Percentiles rank a stretch among this genome's conserved stretches.
Evolutionary conservation across 1,284 basidiomycete species (phyloP).

Genomic region (Laetiporus sulphureus): DNA sequence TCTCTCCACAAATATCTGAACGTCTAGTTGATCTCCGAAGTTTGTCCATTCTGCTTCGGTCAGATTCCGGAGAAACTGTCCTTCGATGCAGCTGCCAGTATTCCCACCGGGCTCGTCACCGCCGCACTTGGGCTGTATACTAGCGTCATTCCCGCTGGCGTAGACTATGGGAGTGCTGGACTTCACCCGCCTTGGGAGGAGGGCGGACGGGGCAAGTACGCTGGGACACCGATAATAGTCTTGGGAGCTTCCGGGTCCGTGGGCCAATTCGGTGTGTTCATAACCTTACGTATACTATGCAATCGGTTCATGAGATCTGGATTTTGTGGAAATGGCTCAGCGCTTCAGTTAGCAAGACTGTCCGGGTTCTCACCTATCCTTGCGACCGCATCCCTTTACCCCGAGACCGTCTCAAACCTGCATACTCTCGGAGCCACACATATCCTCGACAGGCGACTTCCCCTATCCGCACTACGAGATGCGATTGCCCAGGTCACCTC

Average conservation of each 20-base stretch:
- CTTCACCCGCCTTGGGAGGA: constrained; percentile 15
- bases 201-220: constrained; percentile 21
- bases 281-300: no score
- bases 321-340: constrained; percentile 29
- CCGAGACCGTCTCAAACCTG: constrained; percentile 36
- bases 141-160: not conserved
- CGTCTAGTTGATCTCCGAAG: no score
- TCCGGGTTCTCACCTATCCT: constrained; percentile 51
- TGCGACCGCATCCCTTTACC: constrained; percentile 40
- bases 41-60: not conserved
- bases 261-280: constrained; percentile 27
- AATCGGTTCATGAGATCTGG: no score
- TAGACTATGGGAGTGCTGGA: constrained; percentile 5
- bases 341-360: constrained; percentile 46
- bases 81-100: constrained; percentile 6
- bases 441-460: constrained; percentile 38
- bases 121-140: constrained; percentile 5
- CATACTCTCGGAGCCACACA: constrained; percentile 48
- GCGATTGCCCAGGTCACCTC: constrained; percentile 19
- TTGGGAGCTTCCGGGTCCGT: constrained; percentile 32
- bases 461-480: constrained; percentile 17
- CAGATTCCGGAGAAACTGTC: constrained; percentile 5
- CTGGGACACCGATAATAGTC: constrained; percentile 25
- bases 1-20: not conserved
- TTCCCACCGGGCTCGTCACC: constrained; percentile 8